Evolutionary conservation across 495 filamentous ascomycete species (phyloP).

Genomic region (Daldinia bambusicola): DNA sequence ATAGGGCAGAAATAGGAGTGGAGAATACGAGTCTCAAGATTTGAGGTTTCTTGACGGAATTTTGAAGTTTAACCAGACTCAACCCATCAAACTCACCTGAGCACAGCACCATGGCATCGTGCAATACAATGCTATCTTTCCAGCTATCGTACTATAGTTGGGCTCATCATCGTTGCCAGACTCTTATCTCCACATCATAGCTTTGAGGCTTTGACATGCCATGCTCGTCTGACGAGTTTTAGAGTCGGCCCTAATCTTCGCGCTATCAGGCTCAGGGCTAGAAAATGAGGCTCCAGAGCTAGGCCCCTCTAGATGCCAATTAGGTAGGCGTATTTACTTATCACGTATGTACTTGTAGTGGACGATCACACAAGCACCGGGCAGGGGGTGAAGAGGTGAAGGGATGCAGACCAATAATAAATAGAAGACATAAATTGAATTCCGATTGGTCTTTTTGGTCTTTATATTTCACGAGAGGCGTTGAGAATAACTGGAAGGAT

Average conservation of each 20-base stretch:
- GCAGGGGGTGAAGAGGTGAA: neutral
- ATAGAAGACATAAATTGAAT: neutral
- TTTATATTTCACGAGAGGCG: neutral
- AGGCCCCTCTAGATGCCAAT: neutral
- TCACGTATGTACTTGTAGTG: too few relatives aligned
- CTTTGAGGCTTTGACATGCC: neutral
- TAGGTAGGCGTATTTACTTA: neutral
- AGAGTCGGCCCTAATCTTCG: conserved; percentile 1
- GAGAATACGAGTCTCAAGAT: neutral
- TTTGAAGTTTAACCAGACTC: neutral
- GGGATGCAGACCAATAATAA: neutral
- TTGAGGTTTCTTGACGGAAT: neutral
- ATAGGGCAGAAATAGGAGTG: neutral
- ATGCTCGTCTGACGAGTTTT: neutral
- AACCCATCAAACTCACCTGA: conserved; percentile 2
- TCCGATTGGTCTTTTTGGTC: conserved; percentile 1
- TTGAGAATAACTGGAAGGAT: neutral
- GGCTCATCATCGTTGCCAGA: neutral
- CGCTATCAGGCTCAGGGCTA: neutral
- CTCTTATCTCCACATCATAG: neutral
- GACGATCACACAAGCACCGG: too few relatives aligned
- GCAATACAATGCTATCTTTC: neutral
- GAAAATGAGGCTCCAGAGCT: neutral
- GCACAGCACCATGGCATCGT: neutral
- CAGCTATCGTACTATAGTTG: neutral